phyloP scores from a whole-genome alignment of 306 rosid species.

The Luffa aegyptiaca region DNA sequence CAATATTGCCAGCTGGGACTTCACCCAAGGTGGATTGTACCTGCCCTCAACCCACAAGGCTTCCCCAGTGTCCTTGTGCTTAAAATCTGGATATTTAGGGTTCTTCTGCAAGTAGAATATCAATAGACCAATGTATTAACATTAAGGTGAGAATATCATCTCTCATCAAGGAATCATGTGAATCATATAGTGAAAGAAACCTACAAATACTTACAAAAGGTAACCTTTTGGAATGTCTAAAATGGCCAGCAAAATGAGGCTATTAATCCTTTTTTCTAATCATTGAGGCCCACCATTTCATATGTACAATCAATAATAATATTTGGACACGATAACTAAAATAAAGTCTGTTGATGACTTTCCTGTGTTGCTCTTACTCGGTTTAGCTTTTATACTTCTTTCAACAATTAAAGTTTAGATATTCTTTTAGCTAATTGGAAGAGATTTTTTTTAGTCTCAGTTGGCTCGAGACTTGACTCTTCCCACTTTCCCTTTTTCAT shows the following conservation, averaged over 20 bases:
- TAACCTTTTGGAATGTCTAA: not conserved
- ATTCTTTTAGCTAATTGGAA: not conserved
- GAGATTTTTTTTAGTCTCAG: not conserved
- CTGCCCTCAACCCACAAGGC: constrained; percentile 86
- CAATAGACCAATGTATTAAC: not conserved
- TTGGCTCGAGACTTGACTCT: not conserved
- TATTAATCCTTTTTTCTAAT: not conserved
- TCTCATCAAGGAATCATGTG: not conserved
- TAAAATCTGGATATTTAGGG: constrained; percentile 82
- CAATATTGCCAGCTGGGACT: constrained; percentile 67
- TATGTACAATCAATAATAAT: not conserved
- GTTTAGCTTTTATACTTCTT: not conserved
- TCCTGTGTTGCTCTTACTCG: not conserved
- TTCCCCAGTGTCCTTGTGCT: constrained; percentile 91
- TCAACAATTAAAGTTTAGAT: not conserved
- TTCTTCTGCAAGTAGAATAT: constrained; percentile 46
- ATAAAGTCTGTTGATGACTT: not conserved
- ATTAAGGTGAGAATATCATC: not conserved
- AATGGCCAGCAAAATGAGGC: not conserved
- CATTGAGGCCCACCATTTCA: not conserved
- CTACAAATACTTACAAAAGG: not conserved
- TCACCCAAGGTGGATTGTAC: constrained; percentile 77
- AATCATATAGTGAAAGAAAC: not conserved
- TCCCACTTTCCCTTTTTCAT: not conserved
- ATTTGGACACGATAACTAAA: not conserved